These are phyloP conservation scores for Paraurostyla sp. DNA, from an alignment of 73 alveolate genomes.

Conservation along the genomic window DNA sequence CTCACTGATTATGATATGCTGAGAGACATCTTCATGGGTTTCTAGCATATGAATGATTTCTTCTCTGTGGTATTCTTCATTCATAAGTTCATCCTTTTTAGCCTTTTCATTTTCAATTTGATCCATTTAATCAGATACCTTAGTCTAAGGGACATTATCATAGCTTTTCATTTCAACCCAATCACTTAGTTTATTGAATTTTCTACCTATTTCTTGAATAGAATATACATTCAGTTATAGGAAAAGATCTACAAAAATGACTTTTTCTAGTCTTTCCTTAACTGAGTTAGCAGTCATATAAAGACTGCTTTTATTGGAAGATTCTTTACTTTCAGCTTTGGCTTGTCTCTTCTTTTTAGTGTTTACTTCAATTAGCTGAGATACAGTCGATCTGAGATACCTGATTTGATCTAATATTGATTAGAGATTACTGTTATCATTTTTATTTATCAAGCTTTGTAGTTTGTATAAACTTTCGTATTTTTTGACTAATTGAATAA, in stretches of 20 bases:
- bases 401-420: not conserved
- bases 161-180: not conserved
- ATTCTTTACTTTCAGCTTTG: not conserved
- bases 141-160: too few relatives aligned
- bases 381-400: not conserved
- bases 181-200: not conserved
- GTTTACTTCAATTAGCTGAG: not conserved
- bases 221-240: not conserved
- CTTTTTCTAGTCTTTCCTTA: not conserved
- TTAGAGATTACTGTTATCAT: not conserved
- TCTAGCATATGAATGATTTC: too few relatives aligned
- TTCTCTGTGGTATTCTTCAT: too few relatives aligned
- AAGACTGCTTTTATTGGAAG: not conserved
- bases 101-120: too few relatives aligned
- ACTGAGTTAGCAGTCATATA: not conserved
- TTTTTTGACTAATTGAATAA: not conserved
- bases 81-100: too few relatives aligned
- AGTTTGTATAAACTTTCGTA: not conserved
- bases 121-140: too few relatives aligned
- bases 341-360: not conserved
- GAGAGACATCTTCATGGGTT: too few relatives aligned
- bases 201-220: not conserved
- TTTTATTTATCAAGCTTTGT: not conserved
- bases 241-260: not conserved
- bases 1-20: too few relatives aligned